phyloP scores from a whole-genome alignment of 208 protist genomes.

The Plasmodiophora brassicae region DNA sequence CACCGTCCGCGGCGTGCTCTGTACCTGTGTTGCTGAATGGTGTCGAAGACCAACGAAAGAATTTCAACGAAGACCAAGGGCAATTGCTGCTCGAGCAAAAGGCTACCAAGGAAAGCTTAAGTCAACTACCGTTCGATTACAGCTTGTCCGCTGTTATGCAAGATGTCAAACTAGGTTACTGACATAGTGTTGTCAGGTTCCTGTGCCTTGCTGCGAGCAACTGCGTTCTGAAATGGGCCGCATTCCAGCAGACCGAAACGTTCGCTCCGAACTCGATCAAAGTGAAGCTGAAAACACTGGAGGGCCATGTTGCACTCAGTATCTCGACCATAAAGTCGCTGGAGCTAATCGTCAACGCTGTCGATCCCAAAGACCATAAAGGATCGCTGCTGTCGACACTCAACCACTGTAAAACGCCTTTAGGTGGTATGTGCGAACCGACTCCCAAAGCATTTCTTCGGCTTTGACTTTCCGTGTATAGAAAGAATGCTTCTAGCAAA shows the following conservation, averaged over 20 bases:
- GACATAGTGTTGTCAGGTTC: constrained; percentile 6
- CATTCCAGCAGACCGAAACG: neutral
- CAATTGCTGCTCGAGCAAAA: constrained; percentile 9
- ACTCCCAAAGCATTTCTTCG: neutral
- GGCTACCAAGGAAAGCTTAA: neutral
- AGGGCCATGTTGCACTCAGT: constrained; percentile 13
- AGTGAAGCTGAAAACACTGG: constrained; percentile 5
- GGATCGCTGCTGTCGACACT: neutral
- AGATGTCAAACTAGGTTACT: neutral
- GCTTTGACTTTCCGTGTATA: neutral
- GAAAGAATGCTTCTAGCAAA: constrained; percentile 20
- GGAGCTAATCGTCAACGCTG: constrained; percentile 1
- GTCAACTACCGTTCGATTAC: neutral
- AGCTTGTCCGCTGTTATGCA: neutral
- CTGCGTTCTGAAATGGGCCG: constrained; percentile 10
- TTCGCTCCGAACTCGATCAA: constrained; percentile 26
- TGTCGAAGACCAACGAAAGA: neutral
- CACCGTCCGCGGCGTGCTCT: neutral
- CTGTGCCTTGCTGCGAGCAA: neutral
- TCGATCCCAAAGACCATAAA: neutral
- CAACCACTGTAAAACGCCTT: constrained; percentile 33
- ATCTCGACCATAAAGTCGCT: constrained; percentile 3
- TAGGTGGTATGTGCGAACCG: neutral
- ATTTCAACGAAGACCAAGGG: constrained; percentile 22
- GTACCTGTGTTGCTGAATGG: neutral